Evolutionary conservation across 306 rosid genomes (phyloP), one percentile per base, ranked within the genome.

Genomic region (Benincasa hispida): DNA sequence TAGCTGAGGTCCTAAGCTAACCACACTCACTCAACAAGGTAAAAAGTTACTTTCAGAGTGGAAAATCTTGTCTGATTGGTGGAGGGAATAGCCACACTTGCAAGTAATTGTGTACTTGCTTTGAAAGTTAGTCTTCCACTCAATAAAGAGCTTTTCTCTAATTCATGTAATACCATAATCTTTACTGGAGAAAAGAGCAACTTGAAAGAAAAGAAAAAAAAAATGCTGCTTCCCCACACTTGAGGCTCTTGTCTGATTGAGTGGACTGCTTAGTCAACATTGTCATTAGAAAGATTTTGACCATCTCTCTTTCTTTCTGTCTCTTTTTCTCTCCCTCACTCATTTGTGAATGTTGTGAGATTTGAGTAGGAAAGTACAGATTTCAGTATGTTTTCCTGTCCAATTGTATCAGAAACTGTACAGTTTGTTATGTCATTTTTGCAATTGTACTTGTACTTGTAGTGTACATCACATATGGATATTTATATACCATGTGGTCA

Each of bases 211-310:
- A 42, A 69, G 7, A 14, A 42, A 6, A 22, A 39, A 10, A 45
- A 47, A 70, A 15, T 50, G 28, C 10, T 62, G 79, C 74, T 76
- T 51, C 60, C 73, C 81, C 25, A 75, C 88, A 84, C 88, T 83
- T 74, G 80, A 76, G 65, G 45, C 32, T 56, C 41, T 75, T 28
- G 78, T 83, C 77, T 80, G 81, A 74, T 81, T 89, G 88, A 86
- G 91, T 87, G 98, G 92, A 87, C 72, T 82, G 79, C 81, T 77
- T 80, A 87, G 95, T 93, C 97, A 88, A 91, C 83, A 88, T 79
- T 67, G 82, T 55, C 95, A 91, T 88, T 55, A 85, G 88, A 88
- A 89, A 84, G 75, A 83, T 76, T 57, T 79, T 45, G 95, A 87
- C 96, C 72, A 74, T 92, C 89, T 91, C 90, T 83, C 87, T 88